phyloP scores from a whole-genome alignment of 1,284 basidiomycete species.

The Ceratorhiza oryzae-sativae region DNA sequence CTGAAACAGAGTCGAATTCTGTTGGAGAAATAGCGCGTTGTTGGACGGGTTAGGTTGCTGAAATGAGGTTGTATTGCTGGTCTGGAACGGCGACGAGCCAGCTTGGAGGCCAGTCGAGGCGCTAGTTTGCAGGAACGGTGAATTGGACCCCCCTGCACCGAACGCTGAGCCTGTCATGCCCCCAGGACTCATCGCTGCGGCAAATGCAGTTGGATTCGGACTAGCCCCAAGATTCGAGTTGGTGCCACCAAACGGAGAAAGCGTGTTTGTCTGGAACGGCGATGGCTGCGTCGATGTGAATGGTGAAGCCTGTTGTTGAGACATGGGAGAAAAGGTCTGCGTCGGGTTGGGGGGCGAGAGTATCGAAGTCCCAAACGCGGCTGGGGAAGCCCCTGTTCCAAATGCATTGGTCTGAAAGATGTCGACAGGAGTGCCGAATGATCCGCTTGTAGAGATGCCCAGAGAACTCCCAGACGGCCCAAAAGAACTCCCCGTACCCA shows the following conservation, averaged over 20 bases:
- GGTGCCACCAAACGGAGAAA: slow-evolving; percentile 18
- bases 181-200: slow-evolving; percentile 31
- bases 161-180: slow-evolving; percentile 17
- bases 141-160: slow-evolving; percentile 7
- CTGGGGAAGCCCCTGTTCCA: slow-evolving; percentile 8
- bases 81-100: slow-evolving; percentile 10
- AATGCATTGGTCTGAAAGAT: background rate
- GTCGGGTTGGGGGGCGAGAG: background rate
- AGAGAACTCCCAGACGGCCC: slow-evolving; percentile 3
- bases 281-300: no score
- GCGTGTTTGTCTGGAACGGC: slow-evolving; percentile 1
- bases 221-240: background rate
- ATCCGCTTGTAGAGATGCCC: background rate
- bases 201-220: slow-evolving; percentile 17
- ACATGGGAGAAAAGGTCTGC: background rate
- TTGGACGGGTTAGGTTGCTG: slow-evolving; percentile 23
- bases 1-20: slow-evolving; percentile 16
- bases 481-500: background rate
- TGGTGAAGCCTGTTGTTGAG: slow-evolving; percentile 1
- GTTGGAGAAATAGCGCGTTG: slow-evolving; percentile 26
- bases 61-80: background rate
- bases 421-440: slow-evolving; percentile 9
- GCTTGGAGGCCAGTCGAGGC: slow-evolving; percentile 6
- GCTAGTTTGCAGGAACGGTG: slow-evolving; percentile 14
- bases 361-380: slow-evolving; percentile 21